Conservation (phyloP, 108 stramenopile genomes). For the Bacterosira constricta region DNA sequence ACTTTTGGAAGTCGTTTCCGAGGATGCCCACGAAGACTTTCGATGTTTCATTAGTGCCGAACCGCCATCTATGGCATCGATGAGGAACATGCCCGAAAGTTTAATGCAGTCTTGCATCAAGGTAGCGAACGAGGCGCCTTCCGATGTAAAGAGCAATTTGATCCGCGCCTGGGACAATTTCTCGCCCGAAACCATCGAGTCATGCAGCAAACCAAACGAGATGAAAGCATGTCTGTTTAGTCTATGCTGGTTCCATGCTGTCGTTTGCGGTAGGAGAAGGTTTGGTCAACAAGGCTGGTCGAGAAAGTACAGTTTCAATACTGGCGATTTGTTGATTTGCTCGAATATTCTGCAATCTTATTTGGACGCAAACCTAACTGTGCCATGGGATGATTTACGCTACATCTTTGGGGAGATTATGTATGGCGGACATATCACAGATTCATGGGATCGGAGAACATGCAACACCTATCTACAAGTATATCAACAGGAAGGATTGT, state of each 20-base stretch:
- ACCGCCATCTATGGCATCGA: slow-evolving; percentile 69
- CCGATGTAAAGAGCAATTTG: slow-evolving; percentile 79
- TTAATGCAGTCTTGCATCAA: slow-evolving; percentile 78
- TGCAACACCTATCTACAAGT: slow-evolving; percentile 72
- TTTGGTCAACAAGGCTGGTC: slow-evolving; percentile 88
- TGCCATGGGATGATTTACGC: slow-evolving; percentile 86
- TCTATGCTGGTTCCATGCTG: slow-evolving; percentile 86
- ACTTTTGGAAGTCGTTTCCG: slow-evolving; percentile 70
- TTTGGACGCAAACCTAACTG: slow-evolving; percentile 60
- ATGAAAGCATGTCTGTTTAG: slow-evolving; percentile 83
- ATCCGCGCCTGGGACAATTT: slow-evolving; percentile 81
- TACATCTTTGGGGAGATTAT: slow-evolving; percentile 91
- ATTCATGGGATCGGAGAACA: slow-evolving; percentile 85
- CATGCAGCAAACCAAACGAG: slow-evolving; percentile 63
- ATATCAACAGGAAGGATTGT: slow-evolving; percentile 32
- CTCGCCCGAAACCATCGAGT: slow-evolving; percentile 46
- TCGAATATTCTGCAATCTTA: slow-evolving; percentile 67
- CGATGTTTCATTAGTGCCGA: slow-evolving; percentile 87
- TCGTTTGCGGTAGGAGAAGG: slow-evolving; percentile 75
- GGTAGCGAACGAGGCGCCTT: slow-evolving; percentile 83
- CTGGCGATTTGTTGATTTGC: slow-evolving; percentile 74
- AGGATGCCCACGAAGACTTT: slow-evolving; percentile 70
- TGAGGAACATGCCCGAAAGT: slow-evolving; percentile 84
- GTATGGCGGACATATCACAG: slow-evolving; percentile 89
- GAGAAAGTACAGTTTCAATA: slow-evolving; percentile 77